Evolutionary conservation across 2,329 filamentous ascomycete species (phyloP), one percentile per base, ranked within the genome.

Genomic region (Tolypocladium nubicola): DNA sequence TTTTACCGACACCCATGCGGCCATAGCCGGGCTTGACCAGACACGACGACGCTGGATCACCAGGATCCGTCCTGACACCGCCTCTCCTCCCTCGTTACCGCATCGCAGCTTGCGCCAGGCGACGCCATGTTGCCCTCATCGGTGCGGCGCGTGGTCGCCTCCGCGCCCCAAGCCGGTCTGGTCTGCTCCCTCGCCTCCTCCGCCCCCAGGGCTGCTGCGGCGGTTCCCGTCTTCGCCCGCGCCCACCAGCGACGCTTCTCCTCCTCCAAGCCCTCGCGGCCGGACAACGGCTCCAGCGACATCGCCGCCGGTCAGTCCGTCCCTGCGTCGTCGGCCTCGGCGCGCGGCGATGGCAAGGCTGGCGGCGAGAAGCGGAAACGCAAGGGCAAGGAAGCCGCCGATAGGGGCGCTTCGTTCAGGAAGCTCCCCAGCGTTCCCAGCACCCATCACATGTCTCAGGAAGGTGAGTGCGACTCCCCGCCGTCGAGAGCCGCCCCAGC

Each of bases 371-470:
- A 82, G 75, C 73, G 79, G 65, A 84, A 79, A 71, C 79, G 79
- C 67, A 85, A 83, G 73, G 71, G 71, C 60, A 85, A 83, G 70
- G 79, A 80, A 58, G 68, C 70, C 57, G 70, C 74, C 19, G 72
- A 73, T 19, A 68, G 67, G 57, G 75, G 78, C 59, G 74, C 76
- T 58, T 70, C 75, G 52, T 73, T 80, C 62, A 76, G 75, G 55
- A 83, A 83, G 63, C 77, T 90, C 58, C 88, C 88, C 43, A 86
- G 83, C 69, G 89, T 92, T 49, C 88, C 88, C 57, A 87, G 82
- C 69, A 91, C 88, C 53, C 81, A 87, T 62, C 83, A 90, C 73
- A 79, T 92, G 63, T 80, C 83, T 55, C 80, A 84, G 67, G 79
- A 84, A 72, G 83, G 87, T 88, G 71, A 39, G 78, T n/a, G 5